phyloP scores from a whole-genome alignment of 1,139 yeast genomes.

The Eremothecium cymbalariae region DNA sequence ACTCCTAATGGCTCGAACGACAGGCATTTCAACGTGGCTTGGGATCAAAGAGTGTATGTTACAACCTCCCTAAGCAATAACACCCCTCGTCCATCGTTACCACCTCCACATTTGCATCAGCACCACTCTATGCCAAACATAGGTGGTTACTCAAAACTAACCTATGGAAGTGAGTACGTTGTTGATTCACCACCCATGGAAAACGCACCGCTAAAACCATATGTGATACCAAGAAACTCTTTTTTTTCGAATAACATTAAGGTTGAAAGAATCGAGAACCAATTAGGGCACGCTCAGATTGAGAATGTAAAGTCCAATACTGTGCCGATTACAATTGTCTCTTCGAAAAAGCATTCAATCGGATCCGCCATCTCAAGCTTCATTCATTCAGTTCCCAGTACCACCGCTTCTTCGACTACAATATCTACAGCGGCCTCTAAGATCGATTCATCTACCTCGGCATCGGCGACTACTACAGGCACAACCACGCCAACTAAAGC shows the following conservation, averaged over 20 bases:
- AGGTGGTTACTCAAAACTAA: not conserved
- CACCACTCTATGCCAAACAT: not conserved
- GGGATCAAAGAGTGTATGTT: not conserved
- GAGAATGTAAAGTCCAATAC: not conserved
- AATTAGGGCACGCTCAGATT: not conserved
- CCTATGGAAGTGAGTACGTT: not conserved
- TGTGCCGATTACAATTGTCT: not conserved
- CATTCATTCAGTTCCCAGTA: too few relatives aligned
- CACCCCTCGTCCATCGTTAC: not conserved
- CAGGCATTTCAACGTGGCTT: conserved; percentile 1
- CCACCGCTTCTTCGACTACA: too few relatives aligned
- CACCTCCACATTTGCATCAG: conserved; percentile 1
- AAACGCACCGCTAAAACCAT: not conserved
- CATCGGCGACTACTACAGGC: too few relatives aligned
- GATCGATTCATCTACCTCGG: too few relatives aligned
- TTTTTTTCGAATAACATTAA: not conserved
- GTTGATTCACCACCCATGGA: not conserved
- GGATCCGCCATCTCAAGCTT: too few relatives aligned
- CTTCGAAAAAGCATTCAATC: not conserved
- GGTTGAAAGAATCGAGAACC: not conserved
- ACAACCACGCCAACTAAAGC: too few relatives aligned
- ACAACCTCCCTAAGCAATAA: not conserved
- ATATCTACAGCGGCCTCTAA: too few relatives aligned
- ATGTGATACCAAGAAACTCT: conserved; percentile 1
- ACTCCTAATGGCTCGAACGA: conserved; percentile 1